Evolutionary conservation across 148 eudicot genomes (phyloP), one percentile per base, ranked within the genome.

Genomic region (Drosera capensis): DNA sequence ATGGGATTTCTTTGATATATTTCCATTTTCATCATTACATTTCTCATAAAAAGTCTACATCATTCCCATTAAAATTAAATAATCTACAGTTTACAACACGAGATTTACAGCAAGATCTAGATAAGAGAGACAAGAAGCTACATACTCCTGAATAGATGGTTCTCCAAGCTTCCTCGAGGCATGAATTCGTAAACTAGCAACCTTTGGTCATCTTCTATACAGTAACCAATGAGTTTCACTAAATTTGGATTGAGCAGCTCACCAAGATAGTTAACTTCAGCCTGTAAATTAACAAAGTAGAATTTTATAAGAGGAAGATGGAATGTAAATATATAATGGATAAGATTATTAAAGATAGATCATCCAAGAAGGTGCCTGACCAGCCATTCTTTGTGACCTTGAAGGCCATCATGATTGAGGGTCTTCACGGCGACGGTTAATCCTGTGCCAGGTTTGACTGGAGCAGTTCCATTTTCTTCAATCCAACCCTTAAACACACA

Each of bases 351-450:
- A 23, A 29, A 6, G 9, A 19, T 28, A 48, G 17, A 14, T 24
- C 34, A 23, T 45, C 20, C 25, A 57, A 53, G 51, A 40, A 55
- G 41, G 51, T 24, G 22, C 34, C 73, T 36, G 23, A 78, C 85
- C 85, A 78, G 73, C 85, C 85, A 78, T 74, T 78, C 85, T 78
- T 71, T 78, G 57, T 78, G 85, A 54, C 85, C 85, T 74, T 78
- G 85, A 56, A 78, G 74, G 37, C 85, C 80, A 68, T 73, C 85
- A 58, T 73, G 85, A 46, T 78, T 78, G 3, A 78, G 67, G 17
- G 80, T 78, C 63, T 78, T 78, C 39, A 78, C 85, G 25, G 85
- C 85, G 21, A 78, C 85, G 21, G 85, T 78, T 21, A 78, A 72
- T 25, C 85, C 85, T 5, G 85, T 78, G 40, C 85, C 85, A 25